Evolutionary conservation across 2,329 filamentous ascomycete genomes (phyloP).

Genomic region (Diaporthe eres): DNA sequence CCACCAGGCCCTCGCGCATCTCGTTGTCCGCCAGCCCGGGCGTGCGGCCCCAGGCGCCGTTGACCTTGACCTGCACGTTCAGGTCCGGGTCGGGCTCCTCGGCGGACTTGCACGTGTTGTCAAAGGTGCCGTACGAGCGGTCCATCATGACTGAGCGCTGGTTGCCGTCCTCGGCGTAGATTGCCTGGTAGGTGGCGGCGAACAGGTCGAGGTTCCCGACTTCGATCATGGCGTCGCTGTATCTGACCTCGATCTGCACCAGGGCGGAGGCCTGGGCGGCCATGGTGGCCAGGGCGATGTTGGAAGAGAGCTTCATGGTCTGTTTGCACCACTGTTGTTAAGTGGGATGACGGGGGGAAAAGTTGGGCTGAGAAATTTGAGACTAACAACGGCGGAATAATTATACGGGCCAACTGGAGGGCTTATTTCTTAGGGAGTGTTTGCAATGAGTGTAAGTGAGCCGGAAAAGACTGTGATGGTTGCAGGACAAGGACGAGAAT

Average conservation of each 20-base stretch:
- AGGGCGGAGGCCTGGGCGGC: constrained; percentile 34
- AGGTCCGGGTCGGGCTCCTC: constrained; percentile 35
- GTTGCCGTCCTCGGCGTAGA: constrained; percentile 42
- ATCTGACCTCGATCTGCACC: constrained; percentile 43
- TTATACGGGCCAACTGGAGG: neutral
- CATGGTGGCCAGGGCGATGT: constrained; percentile 34
- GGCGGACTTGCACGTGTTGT: constrained; percentile 39
- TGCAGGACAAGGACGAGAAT: neutral
- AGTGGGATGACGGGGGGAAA: too few species aligned
- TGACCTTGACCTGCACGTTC: constrained; percentile 40
- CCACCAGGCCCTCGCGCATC: constrained; percentile 42
- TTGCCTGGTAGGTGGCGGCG: constrained; percentile 40
- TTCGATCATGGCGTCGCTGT: constrained; percentile 42
- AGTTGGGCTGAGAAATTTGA: neutral
- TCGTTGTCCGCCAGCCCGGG: constrained; percentile 38
- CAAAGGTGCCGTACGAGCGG: constrained; percentile 29
- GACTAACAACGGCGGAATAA: neutral
- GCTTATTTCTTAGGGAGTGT: neutral
- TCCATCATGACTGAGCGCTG: constrained; percentile 40
- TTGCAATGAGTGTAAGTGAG: neutral
- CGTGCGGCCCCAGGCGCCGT: constrained; percentile 42
- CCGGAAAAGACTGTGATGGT: constrained; percentile 1
- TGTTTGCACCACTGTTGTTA: constrained; percentile 3
- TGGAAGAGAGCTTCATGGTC: constrained; percentile 38
- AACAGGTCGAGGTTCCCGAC: constrained; percentile 43